These are phyloP conservation scores for Pleurotus tuber-regium DNA, from an alignment of 768 basidiomycete genomes.

Conservation along the genomic window DNA sequence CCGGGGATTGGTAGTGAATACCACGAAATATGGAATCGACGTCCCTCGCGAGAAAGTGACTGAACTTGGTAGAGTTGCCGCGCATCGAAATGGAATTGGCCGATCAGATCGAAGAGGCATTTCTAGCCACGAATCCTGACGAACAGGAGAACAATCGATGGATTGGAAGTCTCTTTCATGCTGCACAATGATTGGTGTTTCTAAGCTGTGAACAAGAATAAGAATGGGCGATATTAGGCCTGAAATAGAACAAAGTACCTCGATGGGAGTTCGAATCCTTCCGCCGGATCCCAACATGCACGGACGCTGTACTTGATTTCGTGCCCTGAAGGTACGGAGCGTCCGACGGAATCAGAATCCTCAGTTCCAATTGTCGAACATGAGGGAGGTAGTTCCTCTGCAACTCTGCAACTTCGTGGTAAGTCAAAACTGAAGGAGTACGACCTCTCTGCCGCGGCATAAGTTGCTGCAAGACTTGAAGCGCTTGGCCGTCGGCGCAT, in stretches of 20 bases:
- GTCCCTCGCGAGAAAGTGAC: constrained; percentile 58
- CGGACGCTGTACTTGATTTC: constrained; percentile 54
- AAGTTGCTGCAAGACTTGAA: constrained; percentile 32
- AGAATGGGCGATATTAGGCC: constrained; percentile 12
- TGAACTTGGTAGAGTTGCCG: constrained; percentile 64
- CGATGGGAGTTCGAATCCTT: constrained; percentile 39
- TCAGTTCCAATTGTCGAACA: constrained; percentile 32
- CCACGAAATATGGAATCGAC: constrained; percentile 70
- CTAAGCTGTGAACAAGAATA: constrained; percentile 40
- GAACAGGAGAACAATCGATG: constrained; percentile 40
- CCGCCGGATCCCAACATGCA: constrained; percentile 56
- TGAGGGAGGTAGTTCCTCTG: constrained; percentile 63
- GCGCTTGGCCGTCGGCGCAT: constrained; percentile 44
- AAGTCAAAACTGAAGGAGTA: constrained; percentile 57
- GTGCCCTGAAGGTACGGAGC: constrained; percentile 7
- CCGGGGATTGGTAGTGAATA: constrained; percentile 64
- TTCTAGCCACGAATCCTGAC: constrained; percentile 63
- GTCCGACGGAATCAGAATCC: background rate
- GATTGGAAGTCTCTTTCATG: constrained; percentile 61
- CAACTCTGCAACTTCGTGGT: constrained; percentile 43
- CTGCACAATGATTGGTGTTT: constrained; percentile 62
- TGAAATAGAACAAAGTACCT: constrained; percentile 38
- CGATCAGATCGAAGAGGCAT: constrained; percentile 64
- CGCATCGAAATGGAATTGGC: constrained; percentile 61
- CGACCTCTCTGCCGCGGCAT: constrained; percentile 33